Base-by-base conservation (phyloP, 768 basidiomycete species). In the Tephrocybe sp. region DNA sequence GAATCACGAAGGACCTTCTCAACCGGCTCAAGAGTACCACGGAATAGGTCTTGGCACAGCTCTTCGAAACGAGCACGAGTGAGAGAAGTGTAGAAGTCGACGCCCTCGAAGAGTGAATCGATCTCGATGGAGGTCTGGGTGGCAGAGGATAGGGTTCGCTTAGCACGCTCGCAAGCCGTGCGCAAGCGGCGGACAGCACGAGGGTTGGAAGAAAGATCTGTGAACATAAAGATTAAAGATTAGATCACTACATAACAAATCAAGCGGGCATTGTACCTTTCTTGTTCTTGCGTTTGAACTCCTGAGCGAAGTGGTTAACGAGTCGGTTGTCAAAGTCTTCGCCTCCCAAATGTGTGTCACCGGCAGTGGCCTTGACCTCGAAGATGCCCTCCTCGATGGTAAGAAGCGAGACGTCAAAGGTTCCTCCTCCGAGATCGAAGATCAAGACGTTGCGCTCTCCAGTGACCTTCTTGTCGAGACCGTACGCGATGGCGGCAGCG, bases 51-150 rank as follows among this genome's bases (percentile, higher is more conserved):
- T 64, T 91, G 86, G 78, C 93, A 95, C 47, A 98, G 77, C 66
- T 95, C 91, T 72, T 97, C 95, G 74, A 97, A 98, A 63, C 95
- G 91, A 44, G 94, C 95, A 78, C 96, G 94, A 63, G 96, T 98
- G 65, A 98, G 83, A 47, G 93, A 92, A 16, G 94, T 96, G 79
- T 95, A 97, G 78, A 98, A 98, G 74, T 98, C 96, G 68, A 96
- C 87, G 65, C 95, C 95, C 80, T 97, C 93, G 67, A 81, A 97
- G 55, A 98, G 87, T 40, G 95, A 97, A 77, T 98, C 96, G 65
- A 98, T 97, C 72, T 98, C 96, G 60, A 98, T 92, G 61, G 92
- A 89, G 40, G 96, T 95, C 68, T 96, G 93, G 46, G 95, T 86
- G 49, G 93, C 93, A 39, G 94, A 97, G 27, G 96, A 98, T 53